A percentile compares a stretch with the other conserved stretches of the same genome.
Conservation (phyloP, 495 filamentous ascomycete species). For the Letharia lupina region DNA sequence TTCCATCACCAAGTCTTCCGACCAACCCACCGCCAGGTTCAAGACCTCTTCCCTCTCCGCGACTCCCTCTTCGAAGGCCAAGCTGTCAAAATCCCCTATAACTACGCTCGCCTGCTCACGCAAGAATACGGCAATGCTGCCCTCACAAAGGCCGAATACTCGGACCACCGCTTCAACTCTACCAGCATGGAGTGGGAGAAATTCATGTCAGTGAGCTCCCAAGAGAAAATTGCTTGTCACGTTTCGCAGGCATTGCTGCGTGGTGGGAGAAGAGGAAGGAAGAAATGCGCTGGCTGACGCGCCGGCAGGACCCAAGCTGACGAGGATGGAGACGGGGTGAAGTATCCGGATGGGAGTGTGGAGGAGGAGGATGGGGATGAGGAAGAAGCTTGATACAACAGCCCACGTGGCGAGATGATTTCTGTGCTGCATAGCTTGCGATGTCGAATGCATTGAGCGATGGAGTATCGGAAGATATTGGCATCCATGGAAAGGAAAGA, state of each 20-base stretch:
- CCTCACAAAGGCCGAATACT: constrained; percentile 54
- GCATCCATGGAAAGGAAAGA: neutral
- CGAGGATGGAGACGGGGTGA: neutral
- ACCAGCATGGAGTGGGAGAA: constrained; percentile 19
- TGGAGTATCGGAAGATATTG: neutral
- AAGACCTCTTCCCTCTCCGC: constrained; percentile 70
- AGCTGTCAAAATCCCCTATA: constrained; percentile 65
- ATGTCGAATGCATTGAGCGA: constrained; percentile 11
- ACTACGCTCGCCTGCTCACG: constrained; percentile 60
- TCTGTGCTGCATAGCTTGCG: constrained; percentile 11
- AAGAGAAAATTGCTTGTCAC: neutral
- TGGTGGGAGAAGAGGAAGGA: neutral
- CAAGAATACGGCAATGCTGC: constrained; percentile 67
- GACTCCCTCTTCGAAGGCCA: constrained; percentile 71
- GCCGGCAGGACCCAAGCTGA: neutral
- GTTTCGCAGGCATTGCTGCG: constrained; percentile 8
- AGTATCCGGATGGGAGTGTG: neutral
- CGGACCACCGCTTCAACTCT: constrained; percentile 38
- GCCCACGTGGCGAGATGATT: neutral
- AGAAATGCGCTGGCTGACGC: neutral
- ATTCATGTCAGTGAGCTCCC: constrained; percentile 1
- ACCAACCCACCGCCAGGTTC: constrained; percentile 29
- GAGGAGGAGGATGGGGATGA: neutral
- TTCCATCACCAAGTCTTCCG: too few relatives aligned
- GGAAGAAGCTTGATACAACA: neutral